phyloP scores from a whole-genome alignment of 371 early-diverging fungal genomes.

The Mucor ambiguus region DNA sequence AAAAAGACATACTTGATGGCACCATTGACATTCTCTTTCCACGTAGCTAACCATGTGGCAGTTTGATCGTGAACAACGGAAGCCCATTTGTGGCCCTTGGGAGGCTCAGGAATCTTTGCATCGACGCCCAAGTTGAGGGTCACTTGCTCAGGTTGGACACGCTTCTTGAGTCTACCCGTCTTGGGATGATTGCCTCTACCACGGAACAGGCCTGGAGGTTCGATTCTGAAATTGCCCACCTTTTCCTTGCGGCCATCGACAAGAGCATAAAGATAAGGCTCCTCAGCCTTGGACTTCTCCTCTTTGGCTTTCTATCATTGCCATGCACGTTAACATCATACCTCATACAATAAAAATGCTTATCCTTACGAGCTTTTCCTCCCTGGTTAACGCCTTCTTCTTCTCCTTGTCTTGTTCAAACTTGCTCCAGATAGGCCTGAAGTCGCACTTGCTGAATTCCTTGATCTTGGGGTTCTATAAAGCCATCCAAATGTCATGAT shows the following conservation, averaged over 20 bases:
- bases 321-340: neutral
- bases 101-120: conserved; percentile 83
- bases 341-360: neutral
- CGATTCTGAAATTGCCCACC: conserved; percentile 96
- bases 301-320: conserved; percentile 61
- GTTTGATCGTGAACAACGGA: conserved; percentile 86
- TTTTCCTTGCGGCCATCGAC: conserved; percentile 95
- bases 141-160: conserved; percentile 92
- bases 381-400: conserved; percentile 87
- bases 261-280: conserved; percentile 72
- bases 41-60: conserved; percentile 96
- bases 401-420: conserved; percentile 76
- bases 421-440: conserved; percentile 83
- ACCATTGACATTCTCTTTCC: conserved; percentile 97
- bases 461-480: conserved; percentile 63
- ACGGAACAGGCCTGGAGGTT: conserved; percentile 96
- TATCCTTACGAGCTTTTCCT: conserved; percentile 75
- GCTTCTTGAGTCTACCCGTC: conserved; percentile 87
- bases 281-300: conserved; percentile 75
- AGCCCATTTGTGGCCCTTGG: conserved; percentile 91
- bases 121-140: conserved; percentile 88
- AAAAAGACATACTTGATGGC: conserved; percentile 93
- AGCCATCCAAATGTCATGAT: neutral
- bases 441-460: conserved; percentile 87
- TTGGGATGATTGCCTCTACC: conserved; percentile 97